phyloP scores from a whole-genome alignment of 441 rosid genomes.

The Corymbia citriodora region DNA sequence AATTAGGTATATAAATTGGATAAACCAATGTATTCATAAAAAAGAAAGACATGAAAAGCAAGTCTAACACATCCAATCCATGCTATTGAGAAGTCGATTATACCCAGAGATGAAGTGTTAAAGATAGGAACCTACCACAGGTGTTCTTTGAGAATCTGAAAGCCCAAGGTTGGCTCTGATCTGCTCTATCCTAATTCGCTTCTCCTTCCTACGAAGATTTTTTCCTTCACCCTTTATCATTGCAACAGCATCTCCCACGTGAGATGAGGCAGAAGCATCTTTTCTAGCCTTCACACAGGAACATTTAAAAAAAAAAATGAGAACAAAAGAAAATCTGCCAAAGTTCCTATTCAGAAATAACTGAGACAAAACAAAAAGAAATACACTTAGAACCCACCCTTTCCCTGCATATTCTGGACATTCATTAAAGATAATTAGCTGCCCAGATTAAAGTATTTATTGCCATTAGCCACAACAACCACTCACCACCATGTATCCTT shows the following conservation, averaged over 20 bases:
- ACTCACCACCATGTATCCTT: not conserved
- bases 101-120: slow-evolving; percentile 1
- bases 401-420: not conserved
- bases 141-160: slow-evolving; percentile 95
- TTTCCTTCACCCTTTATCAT: slow-evolving; percentile 87
- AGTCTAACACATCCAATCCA: not conserved
- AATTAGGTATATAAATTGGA: not conserved
- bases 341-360: not conserved
- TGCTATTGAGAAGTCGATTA: not conserved
- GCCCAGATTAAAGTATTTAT: not conserved
- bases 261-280: slow-evolving; percentile 45
- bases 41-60: not conserved
- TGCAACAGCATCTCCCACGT: slow-evolving; percentile 85
- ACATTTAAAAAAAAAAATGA: not conserved
- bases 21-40: not conserved
- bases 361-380: not conserved
- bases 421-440: not conserved
- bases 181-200: slow-evolving; percentile 90
- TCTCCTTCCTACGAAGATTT: slow-evolving; percentile 78
- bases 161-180: slow-evolving; percentile 95
- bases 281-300: slow-evolving; percentile 28
- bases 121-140: slow-evolving; percentile 37
- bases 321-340: not conserved
- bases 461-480: not conserved
- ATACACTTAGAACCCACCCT: not conserved